These are phyloP conservation scores for Prunella vulgaris DNA, from an alignment of 257 asterid species.

Conservation along the genomic window DNA sequence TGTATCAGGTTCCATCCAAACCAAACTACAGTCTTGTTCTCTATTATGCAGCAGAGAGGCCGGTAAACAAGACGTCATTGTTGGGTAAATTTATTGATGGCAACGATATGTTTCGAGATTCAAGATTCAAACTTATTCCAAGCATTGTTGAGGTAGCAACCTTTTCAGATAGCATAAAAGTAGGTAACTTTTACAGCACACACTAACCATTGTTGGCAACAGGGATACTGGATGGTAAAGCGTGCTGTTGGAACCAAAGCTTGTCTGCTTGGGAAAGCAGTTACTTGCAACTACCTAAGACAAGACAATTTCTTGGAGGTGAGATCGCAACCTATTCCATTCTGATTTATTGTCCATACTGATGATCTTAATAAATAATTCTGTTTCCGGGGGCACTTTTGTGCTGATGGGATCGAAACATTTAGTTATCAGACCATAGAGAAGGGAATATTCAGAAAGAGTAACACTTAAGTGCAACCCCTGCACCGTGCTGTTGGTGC, in stretches of 20 bases:
- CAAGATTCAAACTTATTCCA: slow-evolving; percentile 96
- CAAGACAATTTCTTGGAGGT: slow-evolving; percentile 99
- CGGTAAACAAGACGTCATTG: slow-evolving; percentile 66
- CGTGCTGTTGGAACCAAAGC: slow-evolving; percentile 99
- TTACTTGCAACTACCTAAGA: slow-evolving; percentile 84
- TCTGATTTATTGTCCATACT: not conserved
- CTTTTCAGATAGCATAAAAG: not conserved
- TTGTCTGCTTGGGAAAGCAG: slow-evolving; percentile 94
- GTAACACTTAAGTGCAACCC: no score
- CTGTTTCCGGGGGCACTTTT: not conserved
- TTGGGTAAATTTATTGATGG: slow-evolving; percentile 84
- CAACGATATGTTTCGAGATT: slow-evolving; percentile 82
- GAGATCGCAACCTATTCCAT: slow-evolving; percentile 18
- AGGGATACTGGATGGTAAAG: slow-evolving; percentile 99
- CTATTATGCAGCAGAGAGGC: slow-evolving; percentile 89
- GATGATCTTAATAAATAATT: not conserved
- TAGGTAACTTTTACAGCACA: not conserved
- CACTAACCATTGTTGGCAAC: slow-evolving; percentile 18
- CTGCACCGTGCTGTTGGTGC: no score
- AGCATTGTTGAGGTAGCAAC: slow-evolving; percentile 83
- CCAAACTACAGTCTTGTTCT: slow-evolving; percentile 97
- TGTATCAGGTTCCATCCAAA: slow-evolving; percentile 82
- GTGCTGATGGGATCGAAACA: not conserved
- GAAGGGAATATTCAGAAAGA: not conserved
- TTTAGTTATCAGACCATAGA: not conserved